Evolutionary conservation across 768 basidiomycete species (phyloP).

Genomic region (Scleroderma bovista): DNA sequence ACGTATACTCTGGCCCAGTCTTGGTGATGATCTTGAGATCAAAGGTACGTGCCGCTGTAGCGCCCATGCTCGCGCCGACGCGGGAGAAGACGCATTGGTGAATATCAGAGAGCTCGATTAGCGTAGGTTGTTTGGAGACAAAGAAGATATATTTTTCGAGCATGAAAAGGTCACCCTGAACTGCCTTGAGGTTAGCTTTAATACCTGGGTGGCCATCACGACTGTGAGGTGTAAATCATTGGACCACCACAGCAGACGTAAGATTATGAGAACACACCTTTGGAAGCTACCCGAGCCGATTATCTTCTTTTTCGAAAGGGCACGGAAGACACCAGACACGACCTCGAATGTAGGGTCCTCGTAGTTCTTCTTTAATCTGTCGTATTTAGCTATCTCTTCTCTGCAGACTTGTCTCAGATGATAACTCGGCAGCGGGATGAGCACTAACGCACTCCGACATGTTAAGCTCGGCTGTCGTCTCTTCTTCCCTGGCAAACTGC

Average conservation of each 20-base stretch:
- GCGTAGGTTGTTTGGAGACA: constrained; percentile 90
- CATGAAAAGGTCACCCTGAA: constrained; percentile 95
- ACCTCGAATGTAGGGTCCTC: constrained; percentile 95
- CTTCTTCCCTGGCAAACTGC: constrained; percentile 96
- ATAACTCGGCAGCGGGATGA: background rate
- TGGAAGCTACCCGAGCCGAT: constrained; percentile 82
- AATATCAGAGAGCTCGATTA: constrained; percentile 87
- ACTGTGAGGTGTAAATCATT: constrained; percentile 33
- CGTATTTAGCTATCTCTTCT: constrained; percentile 72
- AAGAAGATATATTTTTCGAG: constrained; percentile 98
- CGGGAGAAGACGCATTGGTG: constrained; percentile 90
- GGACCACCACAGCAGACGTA: background rate
- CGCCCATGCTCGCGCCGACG: constrained; percentile 79
- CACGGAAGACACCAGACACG: constrained; percentile 89
- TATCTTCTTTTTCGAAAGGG: constrained; percentile 86
- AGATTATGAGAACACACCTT: constrained; percentile 43
- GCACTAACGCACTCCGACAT: constrained; percentile 69
- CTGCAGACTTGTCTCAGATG: constrained; percentile 30
- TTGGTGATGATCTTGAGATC: constrained; percentile 88
- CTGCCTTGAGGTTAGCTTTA: constrained; percentile 95
- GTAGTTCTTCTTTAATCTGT: constrained; percentile 86
- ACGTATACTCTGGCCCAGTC: constrained; percentile 78
- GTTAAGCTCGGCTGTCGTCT: constrained; percentile 92
- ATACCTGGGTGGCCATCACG: constrained; percentile 90
- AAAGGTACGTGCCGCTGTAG: constrained; percentile 85